These are phyloP conservation scores for Selenicereus undatus DNA, from an alignment of 148 eudicot species.

Conservation along the genomic window DNA sequence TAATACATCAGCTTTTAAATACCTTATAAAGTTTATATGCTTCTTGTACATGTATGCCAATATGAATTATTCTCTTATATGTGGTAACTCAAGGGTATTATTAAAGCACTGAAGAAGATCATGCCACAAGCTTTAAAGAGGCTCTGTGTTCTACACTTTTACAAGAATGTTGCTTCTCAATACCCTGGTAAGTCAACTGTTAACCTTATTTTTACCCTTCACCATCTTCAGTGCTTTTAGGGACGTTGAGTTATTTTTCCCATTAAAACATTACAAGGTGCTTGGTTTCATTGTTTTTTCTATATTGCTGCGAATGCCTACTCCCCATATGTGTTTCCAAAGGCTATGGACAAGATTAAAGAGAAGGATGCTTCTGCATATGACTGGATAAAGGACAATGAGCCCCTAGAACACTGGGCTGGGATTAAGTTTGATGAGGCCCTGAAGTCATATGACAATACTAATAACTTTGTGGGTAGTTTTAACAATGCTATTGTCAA, in stretches of 20 bases:
- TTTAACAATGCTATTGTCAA: neutral
- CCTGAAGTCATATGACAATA: no score
- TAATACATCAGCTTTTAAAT: no score
- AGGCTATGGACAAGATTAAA: neutral
- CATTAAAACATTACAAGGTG: neutral
- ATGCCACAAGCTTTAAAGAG: neutral
- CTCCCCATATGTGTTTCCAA: neutral
- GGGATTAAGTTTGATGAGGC: neutral
- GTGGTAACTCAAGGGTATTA: no score
- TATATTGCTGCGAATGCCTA: neutral
- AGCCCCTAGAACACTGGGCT: neutral
- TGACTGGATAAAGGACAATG: neutral
- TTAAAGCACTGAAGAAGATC: neutral
- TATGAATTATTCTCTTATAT: no score
- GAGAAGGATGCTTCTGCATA: neutral
- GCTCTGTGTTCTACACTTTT: neutral
- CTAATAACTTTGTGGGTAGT: no score
- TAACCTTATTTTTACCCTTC: no score
- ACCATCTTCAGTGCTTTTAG: no score
- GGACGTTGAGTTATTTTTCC: no score
- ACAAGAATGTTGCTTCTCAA: neutral
- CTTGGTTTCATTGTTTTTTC: neutral
- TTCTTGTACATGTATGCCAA: no score
- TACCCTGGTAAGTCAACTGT: neutral
- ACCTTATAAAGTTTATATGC: no score